Base-by-base conservation (phyloP, 140 eudicot species). In the Oenanthe javanica region DNA sequence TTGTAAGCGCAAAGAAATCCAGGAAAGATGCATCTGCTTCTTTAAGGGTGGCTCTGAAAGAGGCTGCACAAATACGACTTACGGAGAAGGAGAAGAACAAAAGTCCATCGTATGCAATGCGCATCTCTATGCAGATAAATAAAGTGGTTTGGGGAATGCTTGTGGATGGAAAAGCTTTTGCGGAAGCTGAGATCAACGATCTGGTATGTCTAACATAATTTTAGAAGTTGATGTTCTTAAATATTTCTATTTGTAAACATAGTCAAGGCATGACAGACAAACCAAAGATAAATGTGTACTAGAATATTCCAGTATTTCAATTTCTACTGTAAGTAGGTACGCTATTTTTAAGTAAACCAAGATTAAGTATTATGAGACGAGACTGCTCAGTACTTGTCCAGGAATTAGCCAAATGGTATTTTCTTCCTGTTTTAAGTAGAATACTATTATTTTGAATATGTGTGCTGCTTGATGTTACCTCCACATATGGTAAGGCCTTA, bases 71-170 rank as follows among this genome's bases (percentile, higher is more conserved):
- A 78, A 69, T 86, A 79, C 81, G 98, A 47, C 81, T 94, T 78
- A 89, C 89, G 97, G 98, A 94, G 86, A 94, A 94, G 82, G 98
- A 94, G 82, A 94, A 89, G 84, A 94, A 94, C 80, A 92, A 94
- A 88, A 92, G 97, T 83, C 95, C 97, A 52, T 95, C 99, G 23
- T 95, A 84, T 90, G 99, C 99, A n/a, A 95, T 95, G 97, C 97
- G 95, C 77, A 89, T 95, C 80, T 95, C 99, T 67, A 78, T 95
- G 89, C 97, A 95, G 87, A 95, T 95, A 49, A 90, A 87, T 80
- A 95, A 92, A 82, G 97, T 95, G 10, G 97, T 87, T 77, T 95
- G 97, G 99, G 89, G 97, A 52, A 92, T 95, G 99, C 94, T 95
- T 83, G 90, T 90, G 81, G 99, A 95, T 89, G 99, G 99, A 18